Base-by-base conservation (phyloP, 73 alveolate species). In the Breviolum minutum region DNA sequence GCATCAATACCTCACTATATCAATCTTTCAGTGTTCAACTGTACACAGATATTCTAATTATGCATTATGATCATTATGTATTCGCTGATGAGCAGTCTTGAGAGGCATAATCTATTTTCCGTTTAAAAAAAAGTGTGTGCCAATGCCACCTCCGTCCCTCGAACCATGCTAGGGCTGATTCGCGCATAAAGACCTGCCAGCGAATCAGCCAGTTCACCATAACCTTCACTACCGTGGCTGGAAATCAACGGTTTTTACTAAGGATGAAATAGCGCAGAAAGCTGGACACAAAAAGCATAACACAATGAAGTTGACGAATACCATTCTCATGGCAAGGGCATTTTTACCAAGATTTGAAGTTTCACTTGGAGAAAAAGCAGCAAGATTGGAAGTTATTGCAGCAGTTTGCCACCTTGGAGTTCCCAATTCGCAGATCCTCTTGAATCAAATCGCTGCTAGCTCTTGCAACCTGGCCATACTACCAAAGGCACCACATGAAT, bases 171-270 rank as follows among this genome's bases (percentile, higher is more conserved):
- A 92, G 90, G 6, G 98, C 90, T 17, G 98, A n/a, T 66, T 73
- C 98, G 63, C 98, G 98, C 98, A 92, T 73, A 32, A 92, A 92
- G 60, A 92, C 98, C 98, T 92, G 90, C 48, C 22, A 84, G 48
- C 8, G 12, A n/a, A n/a, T 14, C 32, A 73, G n/a, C n/a, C 40
- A 73, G 32, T 73, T 11, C 9, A 3, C 54, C 54, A 40, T 20
- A 73, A 16, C 27, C 82, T 14, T 22, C 54, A 19, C 82, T 54
- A 24, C n/a, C n/a, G 54, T 73, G 54, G 3, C 54, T 40, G 54
- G 54, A 40, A 40, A 40, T 40, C 54, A 40, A 40, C 54, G 54
- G 0, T 3, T 40, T 40, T 40, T 3, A 40, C 54, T 40, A 40
- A 40, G 54, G 54, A 40, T 40, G 54, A 40, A 40, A 40, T 40